Base-by-base conservation (phyloP, 2,329 filamentous ascomycete species). In the Fusarium gaditjirri region DNA sequence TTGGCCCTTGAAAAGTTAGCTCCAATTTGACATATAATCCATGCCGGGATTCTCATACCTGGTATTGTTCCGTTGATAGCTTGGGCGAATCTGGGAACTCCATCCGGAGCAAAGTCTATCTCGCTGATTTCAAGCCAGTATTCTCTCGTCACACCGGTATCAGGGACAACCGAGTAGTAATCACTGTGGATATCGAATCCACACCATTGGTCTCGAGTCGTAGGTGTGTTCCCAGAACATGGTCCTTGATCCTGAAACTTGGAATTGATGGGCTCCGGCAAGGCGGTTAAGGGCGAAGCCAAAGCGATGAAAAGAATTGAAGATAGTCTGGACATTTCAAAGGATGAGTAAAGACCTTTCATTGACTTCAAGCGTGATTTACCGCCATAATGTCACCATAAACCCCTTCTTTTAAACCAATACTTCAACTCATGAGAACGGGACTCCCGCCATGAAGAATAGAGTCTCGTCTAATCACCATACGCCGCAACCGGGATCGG, bases 51-150 rank as follows among this genome's bases (percentile, higher is more conserved):
- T n/a, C 35, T 16, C 50, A 27, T 67, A 70, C 72, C 90, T 5
- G 90, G 90, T 68, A 89, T 86, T 49, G 85, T 82, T 16, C 86
- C 86, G 72, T 91, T 91, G 74, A 90, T 76, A n/a, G 88, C 82
- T 74, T 84, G 81, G 38, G 78, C 80, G 14, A 76, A 66, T 21
- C 84, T 80, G 19, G 78, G 74, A 19, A 86, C 78, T 11, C 87
- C 87, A 77, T 89, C 87, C 2, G 85, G 84, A 12, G 82, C 75
- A 31, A 81, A 78, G 5, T 79, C 83, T 36, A 79, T 78, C 33
- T 86, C 81, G 9, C 78, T 78, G 19, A 86, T 66, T 17, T 83
- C 80, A n/a, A 86, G 77, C 80, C 81, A 85, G 74, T 85, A 86
- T 69, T 89, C 87, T 36, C 84, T 80, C 6, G 83, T 86, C 3